Conservation (phyloP, 164 flowering plant genomes). For the Chimonanthus praecox region DNA sequence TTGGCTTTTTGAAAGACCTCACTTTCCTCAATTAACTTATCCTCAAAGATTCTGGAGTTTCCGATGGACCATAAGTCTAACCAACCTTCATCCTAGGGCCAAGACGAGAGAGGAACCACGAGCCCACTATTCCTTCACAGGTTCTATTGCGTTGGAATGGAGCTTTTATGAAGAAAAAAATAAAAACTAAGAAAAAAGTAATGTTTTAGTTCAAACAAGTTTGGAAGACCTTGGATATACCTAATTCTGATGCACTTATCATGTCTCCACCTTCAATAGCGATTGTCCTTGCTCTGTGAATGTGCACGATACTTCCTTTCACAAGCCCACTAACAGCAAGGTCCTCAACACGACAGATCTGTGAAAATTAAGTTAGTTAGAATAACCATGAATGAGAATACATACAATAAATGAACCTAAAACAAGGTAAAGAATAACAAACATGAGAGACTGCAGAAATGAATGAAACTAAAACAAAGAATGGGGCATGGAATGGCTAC, state of each 20-base stretch:
- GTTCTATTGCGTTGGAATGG: not conserved
- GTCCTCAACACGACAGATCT: constrained; percentile 99
- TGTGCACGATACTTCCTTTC: constrained; percentile 88
- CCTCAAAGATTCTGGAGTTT: too few species aligned
- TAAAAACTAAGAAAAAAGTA: not conserved
- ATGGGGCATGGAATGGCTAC: not conserved
- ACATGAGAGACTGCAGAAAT: not conserved
- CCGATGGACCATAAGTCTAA: too few species aligned
- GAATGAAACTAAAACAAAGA: not conserved
- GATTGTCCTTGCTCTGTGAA: constrained; percentile 81
- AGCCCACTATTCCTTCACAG: not conserved
- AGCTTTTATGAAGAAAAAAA: not conserved
- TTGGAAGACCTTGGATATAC: constrained; percentile 23
- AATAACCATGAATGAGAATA: not conserved
- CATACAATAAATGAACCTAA: not conserved
- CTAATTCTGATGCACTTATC: constrained; percentile 82
- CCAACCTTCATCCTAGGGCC: too few species aligned
- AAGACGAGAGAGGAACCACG: too few species aligned
- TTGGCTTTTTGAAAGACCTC: too few species aligned
- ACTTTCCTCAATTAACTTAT: too few species aligned
- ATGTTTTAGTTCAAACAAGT: not conserved
- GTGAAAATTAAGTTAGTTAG: constrained; percentile 8
- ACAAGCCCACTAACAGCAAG: constrained; percentile 72
- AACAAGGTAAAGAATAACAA: too few species aligned
- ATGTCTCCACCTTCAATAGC: constrained; percentile 51